phyloP scores from a whole-genome alignment of 495 filamentous ascomycete species.

The Amniculicola lignicola region DNA sequence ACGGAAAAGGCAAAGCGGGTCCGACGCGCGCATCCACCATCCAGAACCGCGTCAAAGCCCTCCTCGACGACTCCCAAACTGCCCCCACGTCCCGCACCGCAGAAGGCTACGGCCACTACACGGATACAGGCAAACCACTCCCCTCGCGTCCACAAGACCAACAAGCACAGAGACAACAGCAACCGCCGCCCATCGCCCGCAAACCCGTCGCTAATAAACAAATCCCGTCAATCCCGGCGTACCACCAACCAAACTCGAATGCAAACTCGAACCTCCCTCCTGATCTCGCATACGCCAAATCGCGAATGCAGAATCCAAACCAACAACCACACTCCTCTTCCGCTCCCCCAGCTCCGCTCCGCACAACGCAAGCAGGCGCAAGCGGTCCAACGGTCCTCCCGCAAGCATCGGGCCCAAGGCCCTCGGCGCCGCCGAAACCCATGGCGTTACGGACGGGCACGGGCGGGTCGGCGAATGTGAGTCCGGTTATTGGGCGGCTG shows the following conservation, averaged over 20 bases:
- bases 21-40: slow-evolving; percentile 68
- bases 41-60: slow-evolving; percentile 80
- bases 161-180: background rate
- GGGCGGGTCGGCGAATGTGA: slow-evolving; percentile 24
- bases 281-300: slow-evolving; percentile 25
- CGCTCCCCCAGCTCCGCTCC: slow-evolving; percentile 16
- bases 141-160: slow-evolving; percentile 16
- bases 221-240: background rate
- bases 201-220: slow-evolving; percentile 15
- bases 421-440: slow-evolving; percentile 60
- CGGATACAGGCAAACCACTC: slow-evolving; percentile 48
- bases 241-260: background rate
- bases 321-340: slow-evolving; percentile 14
- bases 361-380: slow-evolving; percentile 1
- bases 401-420: no score
- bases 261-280: slow-evolving; percentile 3
- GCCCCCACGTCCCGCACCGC: slow-evolving; percentile 65
- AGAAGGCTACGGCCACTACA: slow-evolving; percentile 83
- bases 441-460: slow-evolving; percentile 53
- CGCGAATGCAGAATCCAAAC: slow-evolving; percentile 3
- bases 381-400: no score
- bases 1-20: slow-evolving; percentile 41
- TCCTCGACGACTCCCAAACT: slow-evolving; percentile 76
- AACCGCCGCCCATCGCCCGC: slow-evolving; percentile 14
- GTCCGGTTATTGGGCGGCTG: slow-evolving; percentile 9